A percentile compares a stretch with the other conserved stretches of the same genome.
Conservation (phyloP, 768 basidiomycete species). For the Auriscalpium orientale region DNA sequence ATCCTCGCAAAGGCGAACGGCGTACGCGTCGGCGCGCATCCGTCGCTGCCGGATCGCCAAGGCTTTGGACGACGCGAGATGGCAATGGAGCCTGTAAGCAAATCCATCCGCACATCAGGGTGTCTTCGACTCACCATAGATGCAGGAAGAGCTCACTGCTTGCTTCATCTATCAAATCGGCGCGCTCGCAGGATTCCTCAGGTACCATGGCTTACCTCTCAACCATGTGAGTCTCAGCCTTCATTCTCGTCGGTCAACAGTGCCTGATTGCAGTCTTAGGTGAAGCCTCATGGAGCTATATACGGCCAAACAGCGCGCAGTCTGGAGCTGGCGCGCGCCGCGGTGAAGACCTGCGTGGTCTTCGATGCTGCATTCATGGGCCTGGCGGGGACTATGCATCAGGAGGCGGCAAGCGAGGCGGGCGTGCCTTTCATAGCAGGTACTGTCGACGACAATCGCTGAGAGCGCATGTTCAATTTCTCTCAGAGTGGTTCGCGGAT, state of each 20-base stretch:
- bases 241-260: neutral
- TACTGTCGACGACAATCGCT: conserved; percentile 15
- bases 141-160: conserved; percentile 44
- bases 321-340: conserved; percentile 46
- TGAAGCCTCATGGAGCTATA: conserved; percentile 56
- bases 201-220: conserved; percentile 39
- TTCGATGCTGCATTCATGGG: conserved; percentile 49
- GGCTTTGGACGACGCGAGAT: conserved; percentile 64
- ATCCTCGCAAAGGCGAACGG: conserved; percentile 45
- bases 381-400: conserved; percentile 56
- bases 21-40: conserved; percentile 61
- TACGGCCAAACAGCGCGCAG: conserved; percentile 55
- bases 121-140: neutral
- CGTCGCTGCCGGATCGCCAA: conserved; percentile 54
- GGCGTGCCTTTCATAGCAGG: conserved; percentile 59
- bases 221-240: conserved; percentile 48
- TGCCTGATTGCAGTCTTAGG: conserved; percentile 22
- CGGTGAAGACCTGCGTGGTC: conserved; percentile 25
- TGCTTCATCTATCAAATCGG: conserved; percentile 64
- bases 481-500: conserved; percentile 59
- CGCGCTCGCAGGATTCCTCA: conserved; percentile 54
- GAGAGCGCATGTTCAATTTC: neutral
- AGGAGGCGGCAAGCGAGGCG: conserved; percentile 44
- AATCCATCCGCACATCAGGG: neutral
- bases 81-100: conserved; percentile 47